These are phyloP conservation scores for Colletotrichum horii DNA, from an alignment of 2,329 filamentous ascomycete genomes.

Conservation along the genomic window DNA sequence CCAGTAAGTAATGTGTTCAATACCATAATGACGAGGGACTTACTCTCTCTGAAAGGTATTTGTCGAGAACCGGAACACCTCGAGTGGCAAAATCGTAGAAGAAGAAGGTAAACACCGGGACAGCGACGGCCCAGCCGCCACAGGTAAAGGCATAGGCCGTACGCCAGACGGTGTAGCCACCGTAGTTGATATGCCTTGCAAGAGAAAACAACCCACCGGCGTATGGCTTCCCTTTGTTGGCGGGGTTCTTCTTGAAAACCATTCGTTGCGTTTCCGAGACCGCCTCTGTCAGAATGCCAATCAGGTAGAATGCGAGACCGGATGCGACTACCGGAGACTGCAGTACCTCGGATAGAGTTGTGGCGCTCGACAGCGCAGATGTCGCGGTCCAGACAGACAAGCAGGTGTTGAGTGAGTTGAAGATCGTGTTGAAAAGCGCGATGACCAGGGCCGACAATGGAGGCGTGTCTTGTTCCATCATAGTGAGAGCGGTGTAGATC, in stretches of 20 bases:
- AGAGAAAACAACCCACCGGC: neutral
- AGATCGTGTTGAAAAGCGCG: neutral
- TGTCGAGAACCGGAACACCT: neutral
- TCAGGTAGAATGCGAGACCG: neutral
- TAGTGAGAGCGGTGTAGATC: neutral
- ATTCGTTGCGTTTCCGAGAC: neutral
- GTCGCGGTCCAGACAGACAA: neutral
- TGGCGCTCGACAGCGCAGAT: neutral
- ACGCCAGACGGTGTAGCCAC: neutral
- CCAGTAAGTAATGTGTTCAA: neutral
- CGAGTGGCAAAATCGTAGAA: neutral
- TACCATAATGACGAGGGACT: neutral
- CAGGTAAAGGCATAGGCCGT: neutral
- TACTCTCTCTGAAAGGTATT: neutral
- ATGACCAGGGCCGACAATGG: neutral
- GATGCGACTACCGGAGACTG: neutral
- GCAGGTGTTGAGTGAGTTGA: neutral
- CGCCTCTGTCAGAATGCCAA: neutral
- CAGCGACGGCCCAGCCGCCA: neutral
- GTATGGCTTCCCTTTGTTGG: neutral
- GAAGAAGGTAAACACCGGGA: neutral
- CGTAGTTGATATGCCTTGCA: slow-evolving; percentile 3
- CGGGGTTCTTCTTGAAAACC: neutral
- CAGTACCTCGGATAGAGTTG: neutral
- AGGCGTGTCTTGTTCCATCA: neutral